Percentiles rank a stretch among this genome's conserved stretches.
These are phyloP conservation scores for Shiraia bambusicola DNA, from an alignment of 2,329 filamentous ascomycete genomes.

Conservation along the genomic window DNA sequence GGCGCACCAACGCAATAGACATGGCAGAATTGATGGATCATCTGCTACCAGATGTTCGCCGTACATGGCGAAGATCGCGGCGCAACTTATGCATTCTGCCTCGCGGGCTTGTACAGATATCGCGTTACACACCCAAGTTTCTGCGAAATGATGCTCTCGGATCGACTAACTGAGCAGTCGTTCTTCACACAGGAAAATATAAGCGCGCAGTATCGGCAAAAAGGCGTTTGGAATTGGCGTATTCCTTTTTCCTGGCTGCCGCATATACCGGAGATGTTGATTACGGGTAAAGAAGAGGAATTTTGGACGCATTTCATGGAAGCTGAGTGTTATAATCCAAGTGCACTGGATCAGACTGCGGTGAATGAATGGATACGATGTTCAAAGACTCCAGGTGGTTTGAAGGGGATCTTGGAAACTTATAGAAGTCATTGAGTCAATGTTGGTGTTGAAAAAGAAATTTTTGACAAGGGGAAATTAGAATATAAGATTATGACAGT, in stretches of 20 bases:
- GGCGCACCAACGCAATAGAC: slow-evolving; percentile 39
- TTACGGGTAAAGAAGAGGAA: slow-evolving; percentile 41
- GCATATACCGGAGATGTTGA: slow-evolving; percentile 45
- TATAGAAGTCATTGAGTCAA: slow-evolving; percentile 25
- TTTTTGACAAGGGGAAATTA: slow-evolving; percentile 16
- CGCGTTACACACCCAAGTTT: slow-evolving; percentile 21
- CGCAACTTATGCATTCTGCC: slow-evolving; percentile 21
- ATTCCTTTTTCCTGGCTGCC: slow-evolving; percentile 39
- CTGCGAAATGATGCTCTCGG: slow-evolving; percentile 24
- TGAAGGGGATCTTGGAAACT: slow-evolving; percentile 21
- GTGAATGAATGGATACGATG: slow-evolving; percentile 23
- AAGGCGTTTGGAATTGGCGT: slow-evolving; percentile 26
- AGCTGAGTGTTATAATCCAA: slow-evolving; percentile 45
- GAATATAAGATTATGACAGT: slow-evolving; percentile 24
- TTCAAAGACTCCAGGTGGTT: slow-evolving; percentile 19
- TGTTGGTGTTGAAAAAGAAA: slow-evolving; percentile 23
- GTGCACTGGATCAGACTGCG: slow-evolving; percentile 32
- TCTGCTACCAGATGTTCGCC: slow-evolving; percentile 73
- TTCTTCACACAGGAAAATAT: slow-evolving; percentile 27
- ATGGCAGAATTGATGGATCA: slow-evolving; percentile 36
- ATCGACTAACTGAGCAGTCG: slow-evolving; percentile 15
- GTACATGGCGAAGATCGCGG: slow-evolving; percentile 59
- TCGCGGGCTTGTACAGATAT: slow-evolving; percentile 18
- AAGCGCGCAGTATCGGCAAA: slow-evolving; percentile 21
- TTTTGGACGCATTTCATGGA: slow-evolving; percentile 47